These are phyloP conservation scores for Suhomyces ambrosiae DNA, from an alignment of 1,139 yeast genomes.

Conservation along the genomic window DNA sequence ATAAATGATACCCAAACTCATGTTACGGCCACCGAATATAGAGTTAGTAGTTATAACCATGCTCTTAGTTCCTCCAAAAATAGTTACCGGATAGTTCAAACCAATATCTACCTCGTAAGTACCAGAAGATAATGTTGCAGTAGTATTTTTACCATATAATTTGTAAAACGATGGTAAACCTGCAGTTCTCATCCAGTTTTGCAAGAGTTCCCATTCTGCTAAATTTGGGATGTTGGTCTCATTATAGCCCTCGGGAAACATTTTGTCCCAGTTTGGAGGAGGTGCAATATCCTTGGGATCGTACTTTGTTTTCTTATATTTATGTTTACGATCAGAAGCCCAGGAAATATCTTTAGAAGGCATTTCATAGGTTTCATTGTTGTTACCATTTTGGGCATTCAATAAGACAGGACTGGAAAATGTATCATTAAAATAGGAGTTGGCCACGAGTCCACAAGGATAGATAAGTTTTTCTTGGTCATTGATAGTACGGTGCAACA, in stretches of 20 bases:
- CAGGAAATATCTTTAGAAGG: constrained; percentile 65
- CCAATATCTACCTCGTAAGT: constrained; percentile 60
- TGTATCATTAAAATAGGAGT: constrained; percentile 74
- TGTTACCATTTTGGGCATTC: constrained; percentile 43
- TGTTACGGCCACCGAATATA: constrained; percentile 69
- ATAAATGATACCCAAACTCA: constrained; percentile 67
- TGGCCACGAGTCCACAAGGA: constrained; percentile 82
- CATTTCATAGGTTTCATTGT: constrained; percentile 49
- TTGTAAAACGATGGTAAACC: constrained; percentile 73
- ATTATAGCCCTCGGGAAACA: constrained; percentile 71
- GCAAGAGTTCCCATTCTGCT: constrained; percentile 47
- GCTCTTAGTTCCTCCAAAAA: constrained; percentile 72
- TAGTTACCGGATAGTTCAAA: constrained; percentile 67
- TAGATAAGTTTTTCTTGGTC: constrained; percentile 44
- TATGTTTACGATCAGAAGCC: constrained; percentile 56
- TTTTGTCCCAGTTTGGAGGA: constrained; percentile 73
- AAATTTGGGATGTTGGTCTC: constrained; percentile 64
- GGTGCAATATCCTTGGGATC: constrained; percentile 64
- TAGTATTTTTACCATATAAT: constrained; percentile 59
- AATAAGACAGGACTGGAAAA: constrained; percentile 50
- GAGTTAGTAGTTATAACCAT: constrained; percentile 67
- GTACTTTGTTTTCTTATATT: constrained; percentile 63
- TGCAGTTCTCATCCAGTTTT: constrained; percentile 87
- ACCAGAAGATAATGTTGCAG: constrained; percentile 54
- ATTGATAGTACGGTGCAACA: constrained; percentile 41